Percentiles rank a stretch among this genome's conserved stretches.
These are phyloP conservation scores for Trichomonas tenax DNA, from an alignment of 208 protist species.

Conservation along the genomic window DNA sequence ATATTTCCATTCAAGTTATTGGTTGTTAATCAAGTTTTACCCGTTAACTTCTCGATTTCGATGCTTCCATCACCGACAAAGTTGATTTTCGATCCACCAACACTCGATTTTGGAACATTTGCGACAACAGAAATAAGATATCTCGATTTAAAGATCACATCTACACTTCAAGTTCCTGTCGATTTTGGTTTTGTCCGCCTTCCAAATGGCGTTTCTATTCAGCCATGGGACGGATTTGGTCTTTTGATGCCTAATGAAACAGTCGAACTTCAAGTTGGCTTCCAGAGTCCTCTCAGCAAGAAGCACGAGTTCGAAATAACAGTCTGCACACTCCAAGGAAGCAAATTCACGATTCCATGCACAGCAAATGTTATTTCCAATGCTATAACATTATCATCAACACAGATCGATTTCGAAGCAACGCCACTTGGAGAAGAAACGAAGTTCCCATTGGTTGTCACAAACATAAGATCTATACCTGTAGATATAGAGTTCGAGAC, in stretches of 20 bases:
- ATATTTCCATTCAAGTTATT: not conserved
- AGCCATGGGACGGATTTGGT: not conserved
- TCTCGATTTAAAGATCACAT: not conserved
- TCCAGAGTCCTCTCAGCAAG: not conserved
- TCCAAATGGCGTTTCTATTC: not conserved
- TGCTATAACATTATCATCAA: not conserved
- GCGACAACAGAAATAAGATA: not conserved
- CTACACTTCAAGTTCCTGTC: not conserved
- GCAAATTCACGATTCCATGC: not conserved
- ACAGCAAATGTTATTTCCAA: not conserved
- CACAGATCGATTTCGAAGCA: not conserved
- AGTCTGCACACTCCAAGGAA: not conserved
- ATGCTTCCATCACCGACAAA: not conserved
- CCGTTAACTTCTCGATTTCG: not conserved
- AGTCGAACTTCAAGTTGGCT: not conserved
- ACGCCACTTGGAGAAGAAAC: not conserved
- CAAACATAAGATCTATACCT: not conserved
- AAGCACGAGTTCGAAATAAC: not conserved
- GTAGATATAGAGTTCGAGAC: not conserved
- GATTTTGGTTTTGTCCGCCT: not conserved
- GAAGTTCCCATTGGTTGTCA: not conserved
- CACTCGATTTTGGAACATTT: constrained; percentile 3
- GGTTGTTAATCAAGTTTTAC: not conserved
- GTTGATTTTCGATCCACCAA: not conserved
- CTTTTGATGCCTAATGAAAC: not conserved